These are phyloP conservation scores for Picochlorum sp. DNA, from an alignment of 139 green algal genomes.

Conservation along the genomic window DNA sequence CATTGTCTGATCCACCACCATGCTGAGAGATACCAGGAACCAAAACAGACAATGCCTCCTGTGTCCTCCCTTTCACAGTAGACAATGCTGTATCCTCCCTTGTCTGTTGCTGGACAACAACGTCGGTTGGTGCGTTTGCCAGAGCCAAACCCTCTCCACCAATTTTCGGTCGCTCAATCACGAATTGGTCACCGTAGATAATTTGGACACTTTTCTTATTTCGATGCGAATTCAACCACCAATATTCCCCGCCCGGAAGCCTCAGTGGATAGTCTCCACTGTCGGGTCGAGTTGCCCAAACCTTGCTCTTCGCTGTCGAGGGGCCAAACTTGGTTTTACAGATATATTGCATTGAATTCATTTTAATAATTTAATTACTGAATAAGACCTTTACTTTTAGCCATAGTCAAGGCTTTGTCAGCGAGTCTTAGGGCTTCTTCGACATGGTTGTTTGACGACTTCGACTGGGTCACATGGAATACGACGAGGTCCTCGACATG, in stretches of 20 bases:
- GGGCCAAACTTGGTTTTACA: too few relatives aligned
- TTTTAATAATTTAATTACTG: too few relatives aligned
- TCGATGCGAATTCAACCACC: constrained; percentile 5
- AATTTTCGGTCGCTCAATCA: not conserved
- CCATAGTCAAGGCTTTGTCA: constrained; percentile 1
- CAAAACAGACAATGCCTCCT: constrained; percentile 4
- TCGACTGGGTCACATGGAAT: constrained; percentile 48
- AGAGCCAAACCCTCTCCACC: not conserved
- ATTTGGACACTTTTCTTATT: not conserved
- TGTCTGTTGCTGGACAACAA: not conserved
- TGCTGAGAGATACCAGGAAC: not conserved
- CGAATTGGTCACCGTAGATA: constrained; percentile 11
- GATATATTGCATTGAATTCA: too few relatives aligned
- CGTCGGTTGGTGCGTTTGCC: not conserved
- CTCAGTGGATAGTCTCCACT: not conserved
- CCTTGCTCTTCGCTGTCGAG: too few relatives aligned
- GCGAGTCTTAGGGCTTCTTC: constrained; percentile 39
- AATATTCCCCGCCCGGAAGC: constrained; percentile 12
- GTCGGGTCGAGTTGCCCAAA: not conserved
- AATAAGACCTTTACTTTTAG: not conserved
- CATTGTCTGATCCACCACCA: constrained; percentile 14
- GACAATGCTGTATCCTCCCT: not conserved
- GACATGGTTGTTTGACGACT: constrained; percentile 63
- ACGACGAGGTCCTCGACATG: constrained; percentile 81
- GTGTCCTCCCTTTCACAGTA: not conserved